Base-by-base conservation (phyloP, 2,329 filamentous ascomycete genomes). In the Verticillium klebahnii region DNA sequence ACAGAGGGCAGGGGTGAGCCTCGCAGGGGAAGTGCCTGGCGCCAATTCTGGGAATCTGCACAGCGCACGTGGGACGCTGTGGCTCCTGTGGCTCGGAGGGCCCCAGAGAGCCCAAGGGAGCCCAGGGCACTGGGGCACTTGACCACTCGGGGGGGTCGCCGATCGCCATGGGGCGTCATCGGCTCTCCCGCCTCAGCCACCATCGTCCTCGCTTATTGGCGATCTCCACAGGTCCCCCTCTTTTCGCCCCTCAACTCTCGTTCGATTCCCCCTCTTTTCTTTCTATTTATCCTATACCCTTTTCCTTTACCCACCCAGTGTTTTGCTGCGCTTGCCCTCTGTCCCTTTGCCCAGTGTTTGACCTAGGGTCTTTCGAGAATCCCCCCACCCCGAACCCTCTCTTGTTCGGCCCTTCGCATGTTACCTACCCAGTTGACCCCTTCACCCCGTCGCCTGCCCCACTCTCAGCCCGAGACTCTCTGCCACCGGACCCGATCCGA, bases 101-200 rank as follows among this genome's bases (percentile, higher is more conserved):
- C n/a, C n/a, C 15, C 36, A 17, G 36, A 32, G 37, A 15, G 57
- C 57, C 19, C 39, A 58, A 31, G 31, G 36, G 32, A 37, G 56
- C 32, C 37, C 37, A n/a, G 19, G 45, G 11, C 45, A 19, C 45
- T 52, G 45, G 45, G n/a, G n/a, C 45, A 12, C 57, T 40, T 25
- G 57, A 58, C 57, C 57, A 58, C 37, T 45, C 57, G 57, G 45
- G 56, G 57, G 39, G 37, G 57, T 50, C 57, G 57, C 57, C 57
- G 37, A 58, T 52, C 45, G 45, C 45, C 45, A 52, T 52, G 45
- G 40, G 45, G 45, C 45, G 45, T 52, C 45, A 52, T 52, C 45
- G 45, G 45, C 19, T 52, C 17, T 52, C 17, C 45, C 45, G 45
- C 19, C 45, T 52, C 45, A 52, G 45, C 45, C 45, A 52, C 45